Evolutionary conservation across 768 basidiomycete species (phyloP).

Genomic region (Tylopilus subfusipes): DNA sequence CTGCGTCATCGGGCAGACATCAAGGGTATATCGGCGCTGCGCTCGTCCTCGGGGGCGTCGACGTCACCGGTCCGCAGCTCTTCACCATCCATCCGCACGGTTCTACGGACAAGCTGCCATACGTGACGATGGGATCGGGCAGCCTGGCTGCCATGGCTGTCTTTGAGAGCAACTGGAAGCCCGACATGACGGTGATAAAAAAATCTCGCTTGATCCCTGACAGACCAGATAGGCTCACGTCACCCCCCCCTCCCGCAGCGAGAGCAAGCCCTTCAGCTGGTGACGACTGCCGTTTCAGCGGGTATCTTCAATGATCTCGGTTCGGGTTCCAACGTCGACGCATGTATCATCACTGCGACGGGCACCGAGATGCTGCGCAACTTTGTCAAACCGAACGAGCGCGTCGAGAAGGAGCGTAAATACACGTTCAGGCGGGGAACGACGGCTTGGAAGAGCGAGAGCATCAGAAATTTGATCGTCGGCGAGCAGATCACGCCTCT

Average conservation of each 20-base stretch:
- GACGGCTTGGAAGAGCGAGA: slow-evolving; percentile 85
- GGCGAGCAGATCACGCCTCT: slow-evolving; percentile 62
- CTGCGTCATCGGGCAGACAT: slow-evolving; percentile 48
- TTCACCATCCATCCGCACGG: slow-evolving; percentile 97
- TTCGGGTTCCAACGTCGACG: slow-evolving; percentile 98
- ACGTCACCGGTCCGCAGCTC: slow-evolving; percentile 87
- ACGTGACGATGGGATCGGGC: slow-evolving; percentile 98
- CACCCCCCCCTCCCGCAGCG: slow-evolving; percentile 45
- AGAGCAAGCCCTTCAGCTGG: slow-evolving; percentile 75
- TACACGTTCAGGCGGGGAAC: slow-evolving; percentile 79
- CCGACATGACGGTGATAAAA: slow-evolving; percentile 71
- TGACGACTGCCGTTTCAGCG: slow-evolving; percentile 82
- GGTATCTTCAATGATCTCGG: slow-evolving; percentile 99
- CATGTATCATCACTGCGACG: slow-evolving; percentile 86
- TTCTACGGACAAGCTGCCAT: slow-evolving; percentile 97
- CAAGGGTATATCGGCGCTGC: slow-evolving; percentile 95
- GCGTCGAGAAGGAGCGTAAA: slow-evolving; percentile 70
- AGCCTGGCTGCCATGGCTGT: slow-evolving; percentile 97
- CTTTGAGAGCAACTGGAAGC: slow-evolving; percentile 83
- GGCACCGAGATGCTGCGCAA: slow-evolving; percentile 93
- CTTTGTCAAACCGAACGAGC: slow-evolving; percentile 86
- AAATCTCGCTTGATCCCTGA: neutral
- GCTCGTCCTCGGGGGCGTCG: slow-evolving; percentile 95
- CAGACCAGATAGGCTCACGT: neutral
- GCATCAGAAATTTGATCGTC: slow-evolving; percentile 66